Conservation (phyloP, 2,329 filamentous ascomycete species). For the Venturia effusa region DNA sequence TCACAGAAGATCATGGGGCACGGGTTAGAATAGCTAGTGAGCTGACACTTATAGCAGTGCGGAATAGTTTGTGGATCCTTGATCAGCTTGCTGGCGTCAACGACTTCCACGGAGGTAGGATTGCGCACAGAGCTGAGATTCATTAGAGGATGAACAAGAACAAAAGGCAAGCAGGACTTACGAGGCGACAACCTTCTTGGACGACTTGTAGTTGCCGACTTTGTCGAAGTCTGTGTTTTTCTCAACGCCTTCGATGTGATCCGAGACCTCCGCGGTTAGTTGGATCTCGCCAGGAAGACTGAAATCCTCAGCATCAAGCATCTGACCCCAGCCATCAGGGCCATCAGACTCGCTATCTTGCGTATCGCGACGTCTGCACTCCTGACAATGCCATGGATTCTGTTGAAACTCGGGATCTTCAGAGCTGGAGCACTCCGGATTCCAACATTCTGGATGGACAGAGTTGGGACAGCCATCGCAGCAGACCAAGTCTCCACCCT, state of each 20-base stretch:
- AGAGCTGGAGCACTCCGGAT: slow-evolving; percentile 47
- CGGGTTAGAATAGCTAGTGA: slow-evolving; percentile 32
- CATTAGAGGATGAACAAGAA: slow-evolving; percentile 18
- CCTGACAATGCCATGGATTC: slow-evolving; percentile 9
- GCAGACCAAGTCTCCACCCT: slow-evolving; percentile 75
- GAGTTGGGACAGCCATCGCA: slow-evolving; percentile 87
- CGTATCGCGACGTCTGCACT: slow-evolving; percentile 4
- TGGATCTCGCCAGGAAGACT: not conserved
- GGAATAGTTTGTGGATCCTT: slow-evolving; percentile 63
- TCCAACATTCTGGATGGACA: slow-evolving; percentile 82
- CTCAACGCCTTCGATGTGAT: not conserved
- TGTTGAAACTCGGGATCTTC: slow-evolving; percentile 5
- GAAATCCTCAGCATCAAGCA: not conserved
- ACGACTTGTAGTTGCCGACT: not conserved
- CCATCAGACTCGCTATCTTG: not conserved
- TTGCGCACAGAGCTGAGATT: slow-evolving; percentile 24
- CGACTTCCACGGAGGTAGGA: slow-evolving; percentile 47
- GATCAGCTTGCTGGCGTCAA: slow-evolving; percentile 36
- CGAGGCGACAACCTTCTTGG: not conserved
- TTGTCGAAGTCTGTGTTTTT: not conserved
- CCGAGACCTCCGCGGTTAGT: not conserved
- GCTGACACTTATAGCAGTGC: slow-evolving; percentile 24
- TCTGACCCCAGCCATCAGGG: not conserved
- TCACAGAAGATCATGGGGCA: slow-evolving; percentile 74
- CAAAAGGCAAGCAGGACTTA: not conserved